phyloP scores from a whole-genome alignment of 306 rosid genomes.

The Trichosanthes cucumerina region DNA sequence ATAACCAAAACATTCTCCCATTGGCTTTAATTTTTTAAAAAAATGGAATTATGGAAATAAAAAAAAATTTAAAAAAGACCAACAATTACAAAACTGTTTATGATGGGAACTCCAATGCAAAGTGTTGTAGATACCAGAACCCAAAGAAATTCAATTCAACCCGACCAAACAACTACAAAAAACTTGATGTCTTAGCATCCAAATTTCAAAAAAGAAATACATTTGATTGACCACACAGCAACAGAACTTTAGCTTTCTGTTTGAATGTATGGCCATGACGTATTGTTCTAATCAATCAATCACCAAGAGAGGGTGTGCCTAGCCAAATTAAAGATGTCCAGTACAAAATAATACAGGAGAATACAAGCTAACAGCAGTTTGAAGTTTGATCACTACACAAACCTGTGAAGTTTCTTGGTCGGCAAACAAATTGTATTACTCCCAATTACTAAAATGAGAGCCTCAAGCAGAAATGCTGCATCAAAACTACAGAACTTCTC shows the following conservation, averaged over 20 bases:
- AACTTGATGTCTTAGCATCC: background rate
- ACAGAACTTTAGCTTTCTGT: background rate
- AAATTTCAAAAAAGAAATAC: too few relatives aligned
- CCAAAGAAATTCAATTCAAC: background rate
- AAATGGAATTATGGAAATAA: too few relatives aligned
- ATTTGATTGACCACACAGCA: background rate
- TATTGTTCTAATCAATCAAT: background rate
- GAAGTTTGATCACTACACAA: too few relatives aligned
- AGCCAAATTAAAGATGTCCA: too few relatives aligned
- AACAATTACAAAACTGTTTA: background rate
- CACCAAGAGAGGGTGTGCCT: background rate
- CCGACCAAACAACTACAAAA: background rate
- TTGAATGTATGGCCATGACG: background rate
- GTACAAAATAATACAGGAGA: too few relatives aligned
- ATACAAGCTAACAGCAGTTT: too few relatives aligned
- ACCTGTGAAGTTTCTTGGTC: too few relatives aligned
- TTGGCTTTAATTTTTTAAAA: background rate
- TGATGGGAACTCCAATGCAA: background rate
- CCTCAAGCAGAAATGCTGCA: too few relatives aligned
- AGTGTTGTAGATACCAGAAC: background rate
- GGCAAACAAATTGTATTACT: too few relatives aligned
- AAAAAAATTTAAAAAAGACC: background rate
- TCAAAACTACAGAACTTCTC: too few relatives aligned
- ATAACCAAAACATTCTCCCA: background rate
- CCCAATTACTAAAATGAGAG: too few relatives aligned